Conservation (phyloP, 1,284 basidiomycete genomes). For the Moesziomyces parantarcticus region DNA sequence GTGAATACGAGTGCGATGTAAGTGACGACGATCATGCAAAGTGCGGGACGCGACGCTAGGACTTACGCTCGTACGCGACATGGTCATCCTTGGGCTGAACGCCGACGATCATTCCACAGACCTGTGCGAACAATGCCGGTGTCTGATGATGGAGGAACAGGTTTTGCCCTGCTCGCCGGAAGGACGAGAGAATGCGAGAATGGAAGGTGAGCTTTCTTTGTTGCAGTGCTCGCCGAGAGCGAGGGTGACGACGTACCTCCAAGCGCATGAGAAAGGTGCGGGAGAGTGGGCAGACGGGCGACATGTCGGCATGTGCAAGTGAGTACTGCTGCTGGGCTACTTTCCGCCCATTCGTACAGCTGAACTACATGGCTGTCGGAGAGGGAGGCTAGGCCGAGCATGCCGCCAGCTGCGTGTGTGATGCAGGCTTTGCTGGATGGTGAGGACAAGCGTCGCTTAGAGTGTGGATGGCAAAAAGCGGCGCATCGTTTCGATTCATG, state of each 20-base stretch:
- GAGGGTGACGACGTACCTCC: constrained; percentile 14
- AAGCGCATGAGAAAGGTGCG: constrained; percentile 25
- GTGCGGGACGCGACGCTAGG: background rate
- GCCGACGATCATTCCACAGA: constrained; percentile 48
- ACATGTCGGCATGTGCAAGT: constrained; percentile 37
- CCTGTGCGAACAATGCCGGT: constrained; percentile 26
- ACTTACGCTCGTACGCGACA: constrained; percentile 37
- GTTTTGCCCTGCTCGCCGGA: constrained; percentile 5
- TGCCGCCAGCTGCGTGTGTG: background rate
- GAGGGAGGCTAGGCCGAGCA: constrained; percentile 13
- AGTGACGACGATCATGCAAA: background rate
- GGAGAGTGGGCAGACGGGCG: constrained; percentile 10
- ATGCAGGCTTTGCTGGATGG: background rate
- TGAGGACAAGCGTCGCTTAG: background rate
- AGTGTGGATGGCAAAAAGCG: background rate
- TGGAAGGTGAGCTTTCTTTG: background rate
- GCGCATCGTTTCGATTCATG: background rate
- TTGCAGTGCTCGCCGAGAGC: too few relatives aligned
- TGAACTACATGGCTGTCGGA: constrained; percentile 28
- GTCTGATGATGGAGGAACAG: constrained; percentile 31
- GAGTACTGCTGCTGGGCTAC: constrained; percentile 15
- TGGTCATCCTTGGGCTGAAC: constrained; percentile 38
- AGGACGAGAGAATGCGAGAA: background rate
- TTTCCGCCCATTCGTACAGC: constrained; percentile 37
- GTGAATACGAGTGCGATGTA: background rate